A percentile compares a stretch with the other conserved stretches of the same genome.
These are phyloP conservation scores for Acacia acuminata DNA, from an alignment of 306 rosid genomes.

Conservation along the genomic window DNA sequence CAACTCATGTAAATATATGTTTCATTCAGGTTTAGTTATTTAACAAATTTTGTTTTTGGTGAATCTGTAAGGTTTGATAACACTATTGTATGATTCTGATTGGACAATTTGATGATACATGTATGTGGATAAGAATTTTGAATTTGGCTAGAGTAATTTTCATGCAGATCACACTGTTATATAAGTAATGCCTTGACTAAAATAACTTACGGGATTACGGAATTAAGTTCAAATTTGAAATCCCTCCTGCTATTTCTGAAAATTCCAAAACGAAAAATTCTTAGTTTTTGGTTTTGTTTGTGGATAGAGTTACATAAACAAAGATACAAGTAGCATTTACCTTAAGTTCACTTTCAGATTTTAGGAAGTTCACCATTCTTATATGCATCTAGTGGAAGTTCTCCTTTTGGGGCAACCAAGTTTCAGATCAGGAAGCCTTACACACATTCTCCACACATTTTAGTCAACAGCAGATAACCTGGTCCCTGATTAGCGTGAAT, in stretches of 20 bases:
- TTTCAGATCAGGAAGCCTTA: constrained; percentile 21
- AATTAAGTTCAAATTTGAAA: neutral
- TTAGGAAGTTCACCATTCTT: constrained; percentile 2
- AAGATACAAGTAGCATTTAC: constrained; percentile 12
- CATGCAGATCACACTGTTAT: neutral
- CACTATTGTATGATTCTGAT: neutral
- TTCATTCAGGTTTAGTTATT: neutral
- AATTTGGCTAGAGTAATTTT: no score
- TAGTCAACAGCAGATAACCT: constrained; percentile 35
- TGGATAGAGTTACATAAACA: neutral
- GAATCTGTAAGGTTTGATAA: neutral
- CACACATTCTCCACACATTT: constrained; percentile 18
- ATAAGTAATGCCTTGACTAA: neutral
- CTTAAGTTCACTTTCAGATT: constrained; percentile 29
- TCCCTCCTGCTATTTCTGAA: neutral
- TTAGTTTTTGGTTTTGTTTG: neutral
- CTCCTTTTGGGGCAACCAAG: neutral
- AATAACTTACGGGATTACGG: neutral
- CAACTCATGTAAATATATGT: neutral
- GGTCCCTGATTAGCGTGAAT: constrained; percentile 29
- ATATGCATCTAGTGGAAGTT: neutral
- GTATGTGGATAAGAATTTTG: no score
- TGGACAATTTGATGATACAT: no score
- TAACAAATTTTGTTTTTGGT: neutral
- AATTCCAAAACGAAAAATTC: constrained; percentile 15